phyloP scores from a whole-genome alignment of 768 basidiomycete genomes.

The Trichaptum fuscoviolaceum region DNA sequence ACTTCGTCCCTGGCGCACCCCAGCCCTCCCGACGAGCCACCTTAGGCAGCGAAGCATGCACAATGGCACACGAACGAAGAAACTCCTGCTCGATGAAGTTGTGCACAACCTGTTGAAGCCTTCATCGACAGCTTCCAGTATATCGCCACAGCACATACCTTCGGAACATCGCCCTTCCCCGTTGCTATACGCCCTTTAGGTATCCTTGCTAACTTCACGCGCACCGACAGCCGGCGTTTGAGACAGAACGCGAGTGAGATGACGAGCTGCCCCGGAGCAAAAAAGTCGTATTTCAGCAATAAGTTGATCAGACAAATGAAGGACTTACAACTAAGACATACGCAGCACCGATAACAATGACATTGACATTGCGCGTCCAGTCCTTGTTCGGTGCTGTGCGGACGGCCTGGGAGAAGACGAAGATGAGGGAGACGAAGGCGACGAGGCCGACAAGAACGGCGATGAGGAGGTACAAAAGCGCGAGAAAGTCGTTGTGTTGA shows the following conservation, averaged over 20 bases:
- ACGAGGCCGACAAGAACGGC: slow-evolving; percentile 31
- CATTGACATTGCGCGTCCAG: slow-evolving; percentile 63
- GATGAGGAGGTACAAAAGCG: slow-evolving; percentile 8
- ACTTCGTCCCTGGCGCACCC: slow-evolving; percentile 65
- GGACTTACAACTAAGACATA: slow-evolving; percentile 63
- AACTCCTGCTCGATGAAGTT: slow-evolving; percentile 70
- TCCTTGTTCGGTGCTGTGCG: slow-evolving; percentile 51
- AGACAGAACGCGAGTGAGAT: slow-evolving; percentile 56
- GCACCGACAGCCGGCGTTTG: slow-evolving; percentile 65
- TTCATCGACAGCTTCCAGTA: neutral
- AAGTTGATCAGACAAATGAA: neutral
- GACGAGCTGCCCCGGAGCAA: slow-evolving; percentile 47
- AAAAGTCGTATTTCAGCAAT: too few species aligned
- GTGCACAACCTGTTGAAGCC: slow-evolving; percentile 48
- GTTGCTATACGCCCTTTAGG: slow-evolving; percentile 55
- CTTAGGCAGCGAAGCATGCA: slow-evolving; percentile 67
- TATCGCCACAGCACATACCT: slow-evolving; percentile 38
- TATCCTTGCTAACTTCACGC: slow-evolving; percentile 58
- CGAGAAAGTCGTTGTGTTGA: neutral
- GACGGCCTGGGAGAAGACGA: slow-evolving; percentile 67
- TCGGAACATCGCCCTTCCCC: slow-evolving; percentile 51
- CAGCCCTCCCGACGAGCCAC: slow-evolving; percentile 65
- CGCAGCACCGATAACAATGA: slow-evolving; percentile 59
- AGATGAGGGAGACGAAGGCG: slow-evolving; percentile 56
- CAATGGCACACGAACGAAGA: slow-evolving; percentile 62